phyloP scores from a whole-genome alignment of 805 yeast genomes.

The Kodamaea kakaduensis region DNA sequence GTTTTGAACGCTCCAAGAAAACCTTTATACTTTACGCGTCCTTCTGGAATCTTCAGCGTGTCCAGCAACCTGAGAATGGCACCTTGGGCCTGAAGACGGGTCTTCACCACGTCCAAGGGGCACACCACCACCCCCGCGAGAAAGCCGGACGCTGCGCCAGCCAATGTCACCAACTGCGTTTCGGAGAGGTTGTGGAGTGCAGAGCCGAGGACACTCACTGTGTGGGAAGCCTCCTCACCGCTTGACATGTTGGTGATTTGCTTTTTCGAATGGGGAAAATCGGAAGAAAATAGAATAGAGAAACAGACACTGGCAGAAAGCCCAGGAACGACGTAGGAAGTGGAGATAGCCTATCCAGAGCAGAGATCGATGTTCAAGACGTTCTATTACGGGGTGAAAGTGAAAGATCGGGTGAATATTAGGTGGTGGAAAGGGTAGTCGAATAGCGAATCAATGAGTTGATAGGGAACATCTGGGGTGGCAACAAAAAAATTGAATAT shows the following conservation, averaged over 20 bases:
- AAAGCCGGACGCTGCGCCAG: slow-evolving; percentile 95
- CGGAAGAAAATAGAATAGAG: too few relatives aligned
- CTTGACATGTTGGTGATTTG: neutral
- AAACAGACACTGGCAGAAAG: neutral
- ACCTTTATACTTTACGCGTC: slow-evolving; percentile 44
- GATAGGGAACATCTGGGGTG: too few relatives aligned
- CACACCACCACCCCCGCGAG: slow-evolving; percentile 86
- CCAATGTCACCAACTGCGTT: slow-evolving; percentile 62
- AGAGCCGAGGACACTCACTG: neutral
- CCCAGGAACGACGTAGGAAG: too few relatives aligned
- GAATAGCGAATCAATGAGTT: too few relatives aligned
- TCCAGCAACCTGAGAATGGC: slow-evolving; percentile 21
- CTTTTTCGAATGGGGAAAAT: too few relatives aligned
- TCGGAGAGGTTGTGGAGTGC: slow-evolving; percentile 6
- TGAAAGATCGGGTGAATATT: too few relatives aligned
- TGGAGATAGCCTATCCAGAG: too few relatives aligned
- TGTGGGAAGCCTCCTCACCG: neutral
- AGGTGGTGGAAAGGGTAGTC: too few relatives aligned
- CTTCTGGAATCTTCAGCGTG: slow-evolving; percentile 12
- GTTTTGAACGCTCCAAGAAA: slow-evolving; percentile 58
- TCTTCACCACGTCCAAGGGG: slow-evolving; percentile 94
- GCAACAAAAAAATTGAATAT: too few relatives aligned
- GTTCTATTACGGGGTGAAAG: too few relatives aligned
- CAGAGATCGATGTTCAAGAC: too few relatives aligned
- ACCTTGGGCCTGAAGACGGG: slow-evolving; percentile 91